Conservation (phyloP, 305 asterid species). For the Fraxinus platypoda region DNA sequence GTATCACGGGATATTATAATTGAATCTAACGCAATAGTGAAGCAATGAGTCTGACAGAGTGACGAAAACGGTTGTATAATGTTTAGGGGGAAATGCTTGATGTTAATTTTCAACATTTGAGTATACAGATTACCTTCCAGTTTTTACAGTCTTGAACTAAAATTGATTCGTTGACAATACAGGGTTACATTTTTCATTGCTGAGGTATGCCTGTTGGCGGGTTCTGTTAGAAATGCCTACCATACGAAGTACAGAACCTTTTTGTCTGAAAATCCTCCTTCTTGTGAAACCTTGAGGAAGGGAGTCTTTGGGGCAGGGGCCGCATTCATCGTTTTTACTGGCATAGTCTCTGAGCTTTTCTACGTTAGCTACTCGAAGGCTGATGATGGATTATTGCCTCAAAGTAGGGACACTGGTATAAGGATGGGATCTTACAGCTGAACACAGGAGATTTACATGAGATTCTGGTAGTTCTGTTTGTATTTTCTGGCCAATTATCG, state of each 20-base stretch:
- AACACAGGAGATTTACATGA: not conserved
- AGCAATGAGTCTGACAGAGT: not conserved
- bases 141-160: not conserved
- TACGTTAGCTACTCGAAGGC: slow-evolving; percentile 66
- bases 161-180: slow-evolving; percentile 15
- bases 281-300: slow-evolving; percentile 76
- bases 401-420: slow-evolving; percentile 50
- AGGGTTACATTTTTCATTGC: slow-evolving; percentile 73
- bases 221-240: slow-evolving; percentile 71
- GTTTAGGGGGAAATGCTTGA: not conserved
- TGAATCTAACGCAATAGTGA: not conserved
- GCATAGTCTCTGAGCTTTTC: slow-evolving; percentile 62
- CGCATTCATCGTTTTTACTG: slow-evolving; percentile 71
- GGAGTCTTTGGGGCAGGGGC: slow-evolving; percentile 91
- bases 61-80: not conserved
- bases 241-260: slow-evolving; percentile 67
- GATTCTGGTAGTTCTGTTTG: not conserved
- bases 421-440: slow-evolving; percentile 54
- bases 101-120: not conserved
- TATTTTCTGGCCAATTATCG: not conserved
- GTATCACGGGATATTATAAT: not conserved
- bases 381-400: slow-evolving; percentile 34
- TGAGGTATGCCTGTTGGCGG: slow-evolving; percentile 76
- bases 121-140: not conserved
- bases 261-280: slow-evolving; percentile 45